Conservation (phyloP, 192 early-diverging fungal species). For the Linderina pennispora region DNA sequence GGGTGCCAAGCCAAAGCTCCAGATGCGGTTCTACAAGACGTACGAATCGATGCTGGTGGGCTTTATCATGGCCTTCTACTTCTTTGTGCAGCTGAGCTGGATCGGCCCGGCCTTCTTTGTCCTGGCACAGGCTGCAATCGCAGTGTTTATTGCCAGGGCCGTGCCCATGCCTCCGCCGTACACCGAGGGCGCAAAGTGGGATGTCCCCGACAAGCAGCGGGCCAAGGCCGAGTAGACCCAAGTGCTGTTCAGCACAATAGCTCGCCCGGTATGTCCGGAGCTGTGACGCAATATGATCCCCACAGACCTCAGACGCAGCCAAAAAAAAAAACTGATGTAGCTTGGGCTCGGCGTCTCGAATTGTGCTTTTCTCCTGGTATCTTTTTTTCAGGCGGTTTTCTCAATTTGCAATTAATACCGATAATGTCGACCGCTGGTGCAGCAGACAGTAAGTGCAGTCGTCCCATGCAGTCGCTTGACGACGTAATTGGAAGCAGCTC, state of each 20-base stretch:
- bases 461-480: too few relatives aligned
- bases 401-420: too few relatives aligned
- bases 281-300: too few relatives aligned
- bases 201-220: constrained; percentile 1
- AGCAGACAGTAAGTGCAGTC: too few relatives aligned
- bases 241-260: neutral
- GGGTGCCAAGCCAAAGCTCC: constrained; percentile 37
- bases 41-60: constrained; percentile 34
- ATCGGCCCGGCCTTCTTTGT: constrained; percentile 40
- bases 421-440: too few relatives aligned
- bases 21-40: constrained; percentile 24
- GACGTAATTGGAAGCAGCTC: too few relatives aligned
- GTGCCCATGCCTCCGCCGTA: constrained; percentile 24
- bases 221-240: neutral
- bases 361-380: too few relatives aligned
- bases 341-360: too few relatives aligned
- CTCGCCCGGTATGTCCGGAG: too few relatives aligned
- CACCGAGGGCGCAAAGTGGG: constrained; percentile 23
- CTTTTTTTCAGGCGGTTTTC: too few relatives aligned
- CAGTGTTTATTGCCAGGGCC: constrained; percentile 28
- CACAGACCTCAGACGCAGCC: too few relatives aligned
- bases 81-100: constrained; percentile 43
- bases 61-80: constrained; percentile 38
- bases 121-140: constrained; percentile 35
- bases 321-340: too few relatives aligned